Conservation (phyloP, 1,284 basidiomycete species). For the Rhodotorula mucilaginosa region DNA sequence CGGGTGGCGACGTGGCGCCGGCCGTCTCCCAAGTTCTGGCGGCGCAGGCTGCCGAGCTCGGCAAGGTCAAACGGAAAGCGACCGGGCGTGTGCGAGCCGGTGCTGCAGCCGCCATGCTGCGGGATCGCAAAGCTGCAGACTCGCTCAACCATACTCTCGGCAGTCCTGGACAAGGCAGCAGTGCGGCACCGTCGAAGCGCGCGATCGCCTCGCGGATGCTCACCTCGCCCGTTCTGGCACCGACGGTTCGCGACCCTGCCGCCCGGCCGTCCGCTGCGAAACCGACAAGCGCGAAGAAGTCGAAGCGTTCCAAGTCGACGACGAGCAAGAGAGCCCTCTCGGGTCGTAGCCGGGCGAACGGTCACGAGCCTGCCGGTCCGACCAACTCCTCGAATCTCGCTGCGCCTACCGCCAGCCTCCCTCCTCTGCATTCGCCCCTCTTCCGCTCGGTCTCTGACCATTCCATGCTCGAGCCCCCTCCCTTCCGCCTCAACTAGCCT, state of each 20-base stretch:
- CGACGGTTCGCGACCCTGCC: conserved; percentile 3
- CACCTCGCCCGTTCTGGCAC: conserved; percentile 34
- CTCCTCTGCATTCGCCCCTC: conserved; percentile 22
- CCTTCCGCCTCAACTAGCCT: conserved; percentile 5
- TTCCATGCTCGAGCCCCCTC: not conserved
- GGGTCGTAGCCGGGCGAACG: too few relatives aligned
- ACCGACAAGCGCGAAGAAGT: not conserved
- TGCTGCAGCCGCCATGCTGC: conserved; percentile 14
- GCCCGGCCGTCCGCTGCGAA: not conserved
- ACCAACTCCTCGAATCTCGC: not conserved
- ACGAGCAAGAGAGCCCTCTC: not conserved
- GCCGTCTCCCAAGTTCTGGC: conserved; percentile 24
- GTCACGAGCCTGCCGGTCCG: not conserved
- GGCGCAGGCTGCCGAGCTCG: conserved; percentile 20
- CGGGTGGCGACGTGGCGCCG: conserved; percentile 2
- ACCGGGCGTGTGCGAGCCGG: not conserved
- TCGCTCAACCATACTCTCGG: conserved; percentile 22
- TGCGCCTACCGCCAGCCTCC: conserved; percentile 16
- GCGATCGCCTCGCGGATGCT: conserved; percentile 35
- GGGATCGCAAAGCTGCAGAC: conserved; percentile 19
- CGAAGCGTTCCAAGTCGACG: conserved; percentile 11
- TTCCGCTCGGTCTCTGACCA: conserved; percentile 4
- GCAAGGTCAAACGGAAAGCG: conserved; percentile 7
- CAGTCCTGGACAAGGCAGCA: not conserved
- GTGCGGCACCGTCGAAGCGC: conserved; percentile 1